Percentiles rank a stretch among this genome's conserved stretches.
phyloP scores from a whole-genome alignment of 441 rosid genomes.

The Omphalea diandra region DNA sequence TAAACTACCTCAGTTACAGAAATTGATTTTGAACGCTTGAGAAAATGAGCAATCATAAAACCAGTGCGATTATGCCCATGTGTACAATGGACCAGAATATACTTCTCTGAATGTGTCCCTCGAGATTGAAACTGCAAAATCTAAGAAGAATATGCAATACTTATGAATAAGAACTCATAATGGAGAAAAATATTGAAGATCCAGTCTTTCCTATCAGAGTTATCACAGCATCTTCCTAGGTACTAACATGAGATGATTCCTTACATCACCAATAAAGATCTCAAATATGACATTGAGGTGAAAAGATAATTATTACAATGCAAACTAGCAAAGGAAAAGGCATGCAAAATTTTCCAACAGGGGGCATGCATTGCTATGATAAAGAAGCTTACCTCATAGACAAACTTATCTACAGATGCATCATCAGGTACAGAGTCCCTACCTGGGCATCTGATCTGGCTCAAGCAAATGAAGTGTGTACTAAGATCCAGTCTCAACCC shows the following conservation, averaged over 20 bases:
- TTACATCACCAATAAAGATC: not conserved
- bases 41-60: conserved; percentile 84
- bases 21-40: conserved; percentile 73
- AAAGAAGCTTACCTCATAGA: conserved; percentile 58
- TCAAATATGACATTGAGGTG: not conserved
- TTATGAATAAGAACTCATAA: conserved; percentile 5
- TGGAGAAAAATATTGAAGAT: not conserved
- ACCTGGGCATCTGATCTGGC: conserved; percentile 78
- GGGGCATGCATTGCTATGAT: not conserved
- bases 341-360: not conserved
- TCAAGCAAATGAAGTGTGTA: conserved; percentile 18
- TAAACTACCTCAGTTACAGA: conserved; percentile 79
- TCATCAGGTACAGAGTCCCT: conserved; percentile 82
- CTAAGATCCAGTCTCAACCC: not conserved
- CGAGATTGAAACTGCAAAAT: conserved; percentile 16
- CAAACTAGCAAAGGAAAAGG: conserved; percentile 1
- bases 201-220: not conserved
- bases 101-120: conserved; percentile 44
- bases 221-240: not conserved
- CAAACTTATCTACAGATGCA: conserved; percentile 68
- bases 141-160: conserved; percentile 2
- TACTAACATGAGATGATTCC: not conserved
- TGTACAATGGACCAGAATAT: conserved; percentile 87
- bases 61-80: conserved; percentile 99
- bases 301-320: not conserved